Conservation (phyloP, 306 rosid genomes). For the Malus orientalis region DNA sequence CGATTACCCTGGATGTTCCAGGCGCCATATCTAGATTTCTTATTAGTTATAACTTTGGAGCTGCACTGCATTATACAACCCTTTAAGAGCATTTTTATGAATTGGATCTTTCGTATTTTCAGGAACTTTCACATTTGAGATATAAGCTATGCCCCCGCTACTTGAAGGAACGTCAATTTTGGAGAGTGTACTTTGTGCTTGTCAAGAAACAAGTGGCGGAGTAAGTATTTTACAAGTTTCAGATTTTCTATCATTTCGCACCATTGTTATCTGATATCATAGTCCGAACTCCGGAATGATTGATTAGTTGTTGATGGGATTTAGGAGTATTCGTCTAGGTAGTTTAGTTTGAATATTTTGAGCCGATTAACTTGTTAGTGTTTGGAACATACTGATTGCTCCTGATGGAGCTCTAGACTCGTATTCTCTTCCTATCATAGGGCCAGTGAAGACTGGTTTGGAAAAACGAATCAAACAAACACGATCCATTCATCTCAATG, state of each 20-base stretch:
- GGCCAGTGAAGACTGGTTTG: background rate
- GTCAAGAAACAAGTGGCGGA: conserved; percentile 56
- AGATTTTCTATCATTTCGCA: conserved; percentile 1
- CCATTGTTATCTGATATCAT: background rate
- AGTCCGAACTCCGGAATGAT: background rate
- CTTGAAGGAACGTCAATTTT: conserved; percentile 79
- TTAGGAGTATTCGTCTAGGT: background rate
- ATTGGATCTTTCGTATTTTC: conserved; percentile 11
- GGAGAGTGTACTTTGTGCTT: conserved; percentile 78
- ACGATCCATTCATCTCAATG: background rate
- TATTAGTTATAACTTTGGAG: background rate
- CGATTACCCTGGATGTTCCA: background rate
- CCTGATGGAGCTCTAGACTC: background rate
- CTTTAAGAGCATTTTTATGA: background rate
- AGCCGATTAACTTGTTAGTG: background rate
- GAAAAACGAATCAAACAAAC: background rate
- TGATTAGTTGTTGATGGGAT: background rate
- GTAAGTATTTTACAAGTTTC: conserved; percentile 40
- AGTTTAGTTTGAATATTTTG: background rate
- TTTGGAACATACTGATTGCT: background rate
- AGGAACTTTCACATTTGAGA: conserved; percentile 80
- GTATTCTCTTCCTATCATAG: background rate
- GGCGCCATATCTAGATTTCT: background rate
- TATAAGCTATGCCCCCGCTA: conserved; percentile 76
- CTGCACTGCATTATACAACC: background rate